Evolutionary conservation across 2,329 filamentous ascomycete genomes (phyloP).

Genomic region (Pestalotiopsis sp.): DNA sequence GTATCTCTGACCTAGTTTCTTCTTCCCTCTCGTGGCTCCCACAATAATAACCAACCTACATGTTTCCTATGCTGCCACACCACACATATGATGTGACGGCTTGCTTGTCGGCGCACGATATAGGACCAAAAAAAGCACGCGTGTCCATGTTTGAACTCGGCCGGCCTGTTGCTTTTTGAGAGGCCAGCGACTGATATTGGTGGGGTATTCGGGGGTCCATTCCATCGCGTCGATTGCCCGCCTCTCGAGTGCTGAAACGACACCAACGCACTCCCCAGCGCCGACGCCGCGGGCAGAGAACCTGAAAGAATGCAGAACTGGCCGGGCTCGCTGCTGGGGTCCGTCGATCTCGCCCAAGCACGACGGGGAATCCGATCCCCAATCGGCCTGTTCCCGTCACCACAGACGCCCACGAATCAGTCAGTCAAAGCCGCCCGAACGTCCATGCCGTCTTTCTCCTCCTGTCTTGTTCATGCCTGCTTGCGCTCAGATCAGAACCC

Average conservation of each 20-base stretch:
- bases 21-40: neutral
- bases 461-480: neutral
- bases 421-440: neutral
- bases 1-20: neutral
- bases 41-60: neutral
- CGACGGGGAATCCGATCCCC: neutral
- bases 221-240: neutral
- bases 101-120: neutral
- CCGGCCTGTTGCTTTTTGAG: neutral
- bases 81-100: neutral
- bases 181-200: neutral
- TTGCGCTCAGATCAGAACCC: neutral
- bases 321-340: neutral
- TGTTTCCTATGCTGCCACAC: constrained; percentile 1
- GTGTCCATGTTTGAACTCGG: neutral
- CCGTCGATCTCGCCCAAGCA: neutral
- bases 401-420: neutral
- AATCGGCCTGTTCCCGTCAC: neutral
- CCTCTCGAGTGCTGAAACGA: neutral
- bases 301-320: neutral
- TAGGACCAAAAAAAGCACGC: neutral
- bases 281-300: neutral
- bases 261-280: neutral
- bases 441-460: neutral
- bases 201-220: neutral